phyloP scores from a whole-genome alignment of 345 rosid species.

The Aethionema arabicum region DNA sequence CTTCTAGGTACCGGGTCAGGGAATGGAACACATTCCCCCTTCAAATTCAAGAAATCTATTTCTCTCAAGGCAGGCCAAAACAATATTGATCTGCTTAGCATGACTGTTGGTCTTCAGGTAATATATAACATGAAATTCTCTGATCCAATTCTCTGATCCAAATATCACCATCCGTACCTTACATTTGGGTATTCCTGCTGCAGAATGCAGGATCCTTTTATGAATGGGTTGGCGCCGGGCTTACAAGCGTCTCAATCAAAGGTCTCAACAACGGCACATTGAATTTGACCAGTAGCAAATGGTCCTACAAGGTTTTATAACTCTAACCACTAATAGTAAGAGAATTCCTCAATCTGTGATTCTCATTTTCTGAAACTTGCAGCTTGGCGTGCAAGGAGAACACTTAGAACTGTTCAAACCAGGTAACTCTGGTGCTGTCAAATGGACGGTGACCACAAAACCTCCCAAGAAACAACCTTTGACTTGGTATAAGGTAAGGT shows the following conservation, averaged over 20 bases:
- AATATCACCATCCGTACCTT: background rate
- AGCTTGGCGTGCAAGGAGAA: slow-evolving; percentile 89
- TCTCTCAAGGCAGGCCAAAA: slow-evolving; percentile 78
- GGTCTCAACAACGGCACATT: slow-evolving; percentile 72
- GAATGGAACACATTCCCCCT: slow-evolving; percentile 66
- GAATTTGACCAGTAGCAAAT: slow-evolving; percentile 58
- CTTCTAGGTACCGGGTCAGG: slow-evolving; percentile 71
- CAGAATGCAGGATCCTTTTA: slow-evolving; percentile 90
- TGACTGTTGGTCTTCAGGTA: slow-evolving; percentile 90
- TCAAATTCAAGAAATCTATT: slow-evolving; percentile 53
- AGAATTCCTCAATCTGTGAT: slow-evolving; percentile 18
- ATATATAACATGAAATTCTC: slow-evolving; percentile 30
- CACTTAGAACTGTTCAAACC: slow-evolving; percentile 60
- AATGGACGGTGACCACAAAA: slow-evolving; percentile 64
- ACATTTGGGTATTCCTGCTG: slow-evolving; percentile 26
- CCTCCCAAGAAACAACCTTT: slow-evolving; percentile 75
- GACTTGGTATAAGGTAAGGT: slow-evolving; percentile 89
- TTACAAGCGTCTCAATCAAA: slow-evolving; percentile 65
- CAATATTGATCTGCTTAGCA: slow-evolving; percentile 70
- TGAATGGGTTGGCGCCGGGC: slow-evolving; percentile 79
- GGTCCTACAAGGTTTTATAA: slow-evolving; percentile 79
- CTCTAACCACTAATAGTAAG: slow-evolving; percentile 20
- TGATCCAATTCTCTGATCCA: background rate
- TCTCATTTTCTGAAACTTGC: slow-evolving; percentile 26
- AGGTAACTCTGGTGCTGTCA: slow-evolving; percentile 42